Percentiles rank a stretch among this genome's conserved stretches.
These are phyloP conservation scores for Alternaria atra DNA, from an alignment of 2,329 filamentous ascomycete species.

Conservation along the genomic window DNA sequence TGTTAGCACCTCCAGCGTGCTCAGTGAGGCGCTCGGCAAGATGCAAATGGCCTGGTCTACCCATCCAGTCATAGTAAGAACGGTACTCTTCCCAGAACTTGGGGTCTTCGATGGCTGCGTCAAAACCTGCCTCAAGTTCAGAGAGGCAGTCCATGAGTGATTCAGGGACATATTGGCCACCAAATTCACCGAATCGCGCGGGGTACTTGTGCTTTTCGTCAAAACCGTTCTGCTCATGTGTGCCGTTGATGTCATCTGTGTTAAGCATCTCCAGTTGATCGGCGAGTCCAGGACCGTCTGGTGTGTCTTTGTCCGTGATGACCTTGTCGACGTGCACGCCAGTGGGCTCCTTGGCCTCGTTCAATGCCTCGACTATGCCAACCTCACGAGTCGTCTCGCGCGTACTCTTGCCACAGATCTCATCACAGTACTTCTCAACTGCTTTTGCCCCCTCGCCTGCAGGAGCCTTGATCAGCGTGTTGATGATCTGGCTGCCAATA, in stretches of 20 bases:
- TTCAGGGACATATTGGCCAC: conserved; percentile 96
- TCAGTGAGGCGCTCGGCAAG: conserved; percentile 87
- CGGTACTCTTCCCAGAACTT: conserved; percentile 97
- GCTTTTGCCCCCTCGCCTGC: conserved; percentile 72
- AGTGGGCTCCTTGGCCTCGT: conserved; percentile 67
- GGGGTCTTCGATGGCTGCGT: conserved; percentile 84
- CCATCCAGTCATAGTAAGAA: conserved; percentile 97
- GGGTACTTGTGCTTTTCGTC: conserved; percentile 67
- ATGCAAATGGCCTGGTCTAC: conserved; percentile 90
- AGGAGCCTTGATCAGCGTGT: conserved; percentile 74
- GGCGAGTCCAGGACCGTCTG: conserved; percentile 73
- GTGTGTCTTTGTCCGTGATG: conserved; percentile 66
- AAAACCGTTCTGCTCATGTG: conserved; percentile 39
- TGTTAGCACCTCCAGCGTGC: conserved; percentile 88
- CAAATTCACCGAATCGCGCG: conserved; percentile 91
- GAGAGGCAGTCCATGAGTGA: conserved; percentile 96
- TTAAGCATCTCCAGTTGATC: conserved; percentile 87
- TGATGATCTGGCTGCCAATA: conserved; percentile 95
- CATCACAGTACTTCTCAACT: conserved; percentile 86
- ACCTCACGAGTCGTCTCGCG: conserved; percentile 70
- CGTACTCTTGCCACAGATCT: conserved; percentile 68
- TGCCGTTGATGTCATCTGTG: conserved; percentile 55
- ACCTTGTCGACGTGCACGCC: conserved; percentile 74
- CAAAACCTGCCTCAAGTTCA: conserved; percentile 90
- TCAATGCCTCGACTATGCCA: conserved; percentile 73